Conservation (phyloP, 495 filamentous ascomycete genomes). For the Bryoglossum gracile region DNA sequence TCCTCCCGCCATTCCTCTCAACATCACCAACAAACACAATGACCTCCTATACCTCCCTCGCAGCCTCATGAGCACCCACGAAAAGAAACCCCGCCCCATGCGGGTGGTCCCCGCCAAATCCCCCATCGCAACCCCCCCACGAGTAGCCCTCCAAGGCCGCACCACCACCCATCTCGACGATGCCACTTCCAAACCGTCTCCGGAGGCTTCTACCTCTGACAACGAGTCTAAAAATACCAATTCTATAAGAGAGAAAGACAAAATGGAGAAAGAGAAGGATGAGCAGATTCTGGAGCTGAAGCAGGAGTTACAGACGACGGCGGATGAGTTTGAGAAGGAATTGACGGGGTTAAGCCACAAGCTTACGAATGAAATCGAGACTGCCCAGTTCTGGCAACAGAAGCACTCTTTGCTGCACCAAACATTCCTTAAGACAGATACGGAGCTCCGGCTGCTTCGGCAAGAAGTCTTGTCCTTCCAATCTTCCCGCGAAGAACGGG, state of each 20-base stretch:
- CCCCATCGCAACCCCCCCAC: conserved; percentile 20
- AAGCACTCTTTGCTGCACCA: conserved; percentile 37
- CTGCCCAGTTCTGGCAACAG: conserved; percentile 40
- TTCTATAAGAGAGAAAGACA: too few relatives aligned
- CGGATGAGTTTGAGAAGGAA: conserved; percentile 38
- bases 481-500: conserved; percentile 31
- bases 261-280: conserved; percentile 31
- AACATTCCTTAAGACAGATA: conserved; percentile 34
- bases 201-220: conserved; percentile 10
- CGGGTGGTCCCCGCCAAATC: conserved; percentile 6
- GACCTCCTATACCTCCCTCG: background rate
- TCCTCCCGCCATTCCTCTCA: too few relatives aligned
- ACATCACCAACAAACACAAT: too few relatives aligned
- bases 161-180: conserved; percentile 2
- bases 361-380: conserved; percentile 36
- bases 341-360: conserved; percentile 40
- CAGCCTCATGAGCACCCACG: conserved; percentile 21
- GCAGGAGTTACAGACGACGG: conserved; percentile 36
- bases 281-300: conserved; percentile 38
- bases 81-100: conserved; percentile 16
- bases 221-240: too few relatives aligned
- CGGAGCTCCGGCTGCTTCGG: conserved; percentile 36
- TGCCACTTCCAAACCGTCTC: conserved; percentile 10
- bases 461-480: conserved; percentile 34
- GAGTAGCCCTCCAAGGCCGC: conserved; percentile 13